Base-by-base conservation (phyloP, 2,329 filamentous ascomycete genomes). In the Dactylonectria macrodidyma region DNA sequence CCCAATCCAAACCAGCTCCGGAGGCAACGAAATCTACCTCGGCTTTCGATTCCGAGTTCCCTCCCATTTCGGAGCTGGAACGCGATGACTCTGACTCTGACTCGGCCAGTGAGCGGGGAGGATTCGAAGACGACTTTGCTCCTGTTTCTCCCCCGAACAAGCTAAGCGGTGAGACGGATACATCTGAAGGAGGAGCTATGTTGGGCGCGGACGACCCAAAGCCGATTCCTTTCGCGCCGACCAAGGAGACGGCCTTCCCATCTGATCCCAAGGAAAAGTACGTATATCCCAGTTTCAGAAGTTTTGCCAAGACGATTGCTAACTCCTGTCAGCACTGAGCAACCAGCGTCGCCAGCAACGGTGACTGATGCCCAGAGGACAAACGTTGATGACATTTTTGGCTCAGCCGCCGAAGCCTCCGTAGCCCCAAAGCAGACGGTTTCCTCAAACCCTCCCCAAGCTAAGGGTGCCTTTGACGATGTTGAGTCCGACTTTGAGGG, bases 121-220 rank as follows among this genome's bases (percentile, higher is more conserved):
- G 95, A 0, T 98, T 98, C 77, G 95, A 97, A 57, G 96, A 99
- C 78, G 92, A 98, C 80, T 98, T 98, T 78, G 91, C 93, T 0
- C 90, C 93, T 14, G 87, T 89, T 2, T 87, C 87, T 5, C 84
- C 86, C 26, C 77, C 79, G 30, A 73, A 78, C 34, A 85, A 84
- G 72, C 36, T 66, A 19, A 67, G 61, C 5, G 68, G 64, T 14
- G 69, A 68, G 16, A 71, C 70, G 34, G 73, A 75, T 59, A 58
- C 65, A 33, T 62, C 44, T n/a, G 71, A 64, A 11, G 50, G 59
- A 14, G 59, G 36, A 38, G 60, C 55, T 48, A 65, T 60, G 57
- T n/a, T 66, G 38, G 64, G 64, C 24, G 41, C 44, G 5, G 64
- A 54, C 33, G 62, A 63, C 16, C 56, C 67, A 22, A 58, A 50